Percentiles rank a stretch among this genome's conserved stretches.
These are phyloP conservation scores for Parasarocladium wereldwijsianum DNA, from an alignment of 2,329 filamentous ascomycete genomes.

Conservation along the genomic window DNA sequence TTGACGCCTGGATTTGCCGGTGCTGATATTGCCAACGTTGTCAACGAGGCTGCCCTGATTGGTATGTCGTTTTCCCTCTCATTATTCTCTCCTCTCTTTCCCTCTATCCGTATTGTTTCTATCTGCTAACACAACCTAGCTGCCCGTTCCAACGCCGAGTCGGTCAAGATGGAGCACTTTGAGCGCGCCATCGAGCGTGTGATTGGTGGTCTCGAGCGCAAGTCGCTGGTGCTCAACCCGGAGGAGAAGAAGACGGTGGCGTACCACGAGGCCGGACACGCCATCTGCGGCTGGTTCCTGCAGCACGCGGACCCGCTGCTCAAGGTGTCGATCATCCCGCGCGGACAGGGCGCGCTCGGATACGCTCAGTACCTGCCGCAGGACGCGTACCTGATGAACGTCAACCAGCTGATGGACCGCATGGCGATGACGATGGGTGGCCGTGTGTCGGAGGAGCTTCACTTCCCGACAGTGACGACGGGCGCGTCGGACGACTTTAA, in stretches of 20 bases:
- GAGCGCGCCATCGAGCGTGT: slow-evolving; percentile 97
- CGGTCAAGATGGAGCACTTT: slow-evolving; percentile 80
- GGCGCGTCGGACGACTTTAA: slow-evolving; percentile 96
- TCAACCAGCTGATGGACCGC: slow-evolving; percentile 92
- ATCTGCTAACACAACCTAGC: slow-evolving; percentile 33
- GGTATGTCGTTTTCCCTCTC: slow-evolving; percentile 42
- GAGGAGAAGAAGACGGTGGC: slow-evolving; percentile 92
- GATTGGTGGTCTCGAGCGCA: slow-evolving; percentile 92
- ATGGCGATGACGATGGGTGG: slow-evolving; percentile 99
- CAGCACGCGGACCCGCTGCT: slow-evolving; percentile 91
- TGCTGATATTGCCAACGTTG: slow-evolving; percentile 95
- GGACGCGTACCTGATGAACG: slow-evolving; percentile 91
- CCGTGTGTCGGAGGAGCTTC: slow-evolving; percentile 86
- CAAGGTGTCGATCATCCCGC: slow-evolving; percentile 97
- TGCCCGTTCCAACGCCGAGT: slow-evolving; percentile 66
- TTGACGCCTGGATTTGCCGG: slow-evolving; percentile 94
- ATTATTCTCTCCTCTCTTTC: background rate
- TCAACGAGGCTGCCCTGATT: slow-evolving; percentile 93
- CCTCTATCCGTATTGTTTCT: slow-evolving; percentile 14
- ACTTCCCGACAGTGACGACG: slow-evolving; percentile 92
- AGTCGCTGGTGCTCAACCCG: slow-evolving; percentile 82
- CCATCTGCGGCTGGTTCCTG: slow-evolving; percentile 97
- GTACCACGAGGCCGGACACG: slow-evolving; percentile 96
- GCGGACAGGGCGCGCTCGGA: slow-evolving; percentile 81
- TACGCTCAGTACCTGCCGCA: slow-evolving; percentile 96